A percentile compares a stretch with the other conserved stretches of the same genome.
phyloP scores from a whole-genome alignment of 2,329 filamentous ascomycete species.

The Fusarium cyanostomum region DNA sequence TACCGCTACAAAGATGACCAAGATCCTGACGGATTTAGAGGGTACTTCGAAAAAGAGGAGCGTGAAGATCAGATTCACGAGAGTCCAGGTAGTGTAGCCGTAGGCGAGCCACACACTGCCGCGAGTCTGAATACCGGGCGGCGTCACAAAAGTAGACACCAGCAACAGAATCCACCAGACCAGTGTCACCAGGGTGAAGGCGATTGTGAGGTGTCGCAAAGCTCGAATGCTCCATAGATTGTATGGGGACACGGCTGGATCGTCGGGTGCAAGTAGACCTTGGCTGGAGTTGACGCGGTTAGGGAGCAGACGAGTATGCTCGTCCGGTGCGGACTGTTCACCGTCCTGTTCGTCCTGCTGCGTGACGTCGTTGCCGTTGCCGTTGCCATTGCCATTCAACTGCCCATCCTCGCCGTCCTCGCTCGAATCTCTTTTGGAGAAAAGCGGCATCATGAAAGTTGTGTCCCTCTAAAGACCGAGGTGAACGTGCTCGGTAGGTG shows the following conservation, averaged over 20 bases:
- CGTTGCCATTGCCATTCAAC: constrained; percentile 16
- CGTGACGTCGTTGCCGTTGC: constrained; percentile 14
- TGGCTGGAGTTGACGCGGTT: constrained; percentile 66
- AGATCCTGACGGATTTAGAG: constrained; percentile 79
- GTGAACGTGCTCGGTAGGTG: background rate
- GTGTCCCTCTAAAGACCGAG: background rate
- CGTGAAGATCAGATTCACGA: constrained; percentile 78
- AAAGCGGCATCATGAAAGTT: constrained; percentile 46
- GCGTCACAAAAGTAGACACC: constrained; percentile 90
- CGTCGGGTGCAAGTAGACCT: constrained; percentile 52
- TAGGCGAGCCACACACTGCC: constrained; percentile 95
- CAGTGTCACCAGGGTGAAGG: constrained; percentile 79
- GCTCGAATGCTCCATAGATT: constrained; percentile 92
- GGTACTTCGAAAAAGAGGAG: constrained; percentile 90
- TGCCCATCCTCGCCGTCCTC: constrained; percentile 22
- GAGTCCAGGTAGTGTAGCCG: constrained; percentile 80
- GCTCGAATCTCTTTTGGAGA: constrained; percentile 43
- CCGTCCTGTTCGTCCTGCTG: constrained; percentile 34
- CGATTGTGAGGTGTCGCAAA: constrained; percentile 78
- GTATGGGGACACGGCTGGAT: constrained; percentile 79
- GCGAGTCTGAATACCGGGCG: constrained; percentile 83
- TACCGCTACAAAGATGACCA: constrained; percentile 71
- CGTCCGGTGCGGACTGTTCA: constrained; percentile 51
- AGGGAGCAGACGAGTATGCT: constrained; percentile 74
- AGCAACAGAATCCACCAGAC: constrained; percentile 93